Evolutionary conservation across 2,329 filamentous ascomycete species (phyloP), one percentile per base, ranked within the genome.

Genomic region (Uncinocarpus reesii): DNA sequence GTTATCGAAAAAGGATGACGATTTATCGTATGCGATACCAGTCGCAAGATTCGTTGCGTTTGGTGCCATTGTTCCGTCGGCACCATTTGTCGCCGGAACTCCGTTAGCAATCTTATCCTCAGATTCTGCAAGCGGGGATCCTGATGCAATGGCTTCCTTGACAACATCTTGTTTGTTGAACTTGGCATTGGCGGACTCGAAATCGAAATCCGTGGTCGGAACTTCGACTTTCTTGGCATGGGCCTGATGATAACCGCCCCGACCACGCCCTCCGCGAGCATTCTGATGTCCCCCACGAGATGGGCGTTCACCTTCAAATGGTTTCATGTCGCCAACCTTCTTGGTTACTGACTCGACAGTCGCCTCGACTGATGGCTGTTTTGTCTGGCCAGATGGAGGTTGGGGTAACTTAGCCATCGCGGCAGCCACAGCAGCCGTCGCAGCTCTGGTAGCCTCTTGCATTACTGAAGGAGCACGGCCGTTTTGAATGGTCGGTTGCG

Each of bases 1-100:
- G 66, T 98, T 95, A 69, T 98, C 92, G 62, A 98, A 98, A 74
- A 98, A 98, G 1, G 87, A 95, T 2, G 72, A 80, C 4, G 81
- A 76, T 68, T 88, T 95, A 72, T 95, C 90, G 70, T 98, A 98
- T 0, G 79, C 76, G 24, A 68, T 63, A 29, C 72, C 69, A 7
- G 57, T 52, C 16, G 65, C 60, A 5, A 72, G 73, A 10, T 67
- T 60, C 10, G 55, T 50, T 10, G 37, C 49, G 49, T 56, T 57
- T 3, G 52, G 44, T 31, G 61, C 62, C 26, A 67, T 61, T 18
- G 60, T 52, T 10, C 63, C 65, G 29, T 66, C 65, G 11, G 61
- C 53, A 11, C 58, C 53, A 8, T 64, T 63, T 20, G 74, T 65
- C 0, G 64, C 54, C 7, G 57, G 57, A 8, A 63, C 53, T 5